A percentile compares a stretch with the other conserved stretches of the same genome.
Conservation (phyloP, 371 early-diverging fungal genomes). For the Vittaforma corneae region DNA sequence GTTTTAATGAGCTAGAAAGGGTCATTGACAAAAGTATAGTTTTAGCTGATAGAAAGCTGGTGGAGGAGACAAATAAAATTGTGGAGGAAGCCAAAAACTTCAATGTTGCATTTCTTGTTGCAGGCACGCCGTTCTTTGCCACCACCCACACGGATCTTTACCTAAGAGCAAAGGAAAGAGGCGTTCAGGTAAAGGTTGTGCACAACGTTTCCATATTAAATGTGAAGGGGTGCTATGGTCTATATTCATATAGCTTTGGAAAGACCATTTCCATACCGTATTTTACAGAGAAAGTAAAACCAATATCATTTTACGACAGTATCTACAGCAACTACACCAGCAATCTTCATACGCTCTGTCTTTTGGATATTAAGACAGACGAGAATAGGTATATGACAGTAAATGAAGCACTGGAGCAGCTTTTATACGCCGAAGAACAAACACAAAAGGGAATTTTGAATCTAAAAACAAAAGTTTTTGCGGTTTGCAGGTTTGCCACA, state of each 20-base stretch:
- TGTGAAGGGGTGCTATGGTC: slow-evolving; percentile 87
- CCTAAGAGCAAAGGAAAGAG: slow-evolving; percentile 74
- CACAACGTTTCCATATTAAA: slow-evolving; percentile 98
- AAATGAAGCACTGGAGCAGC: slow-evolving; percentile 77
- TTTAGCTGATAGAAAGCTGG: slow-evolving; percentile 82
- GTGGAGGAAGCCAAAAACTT: slow-evolving; percentile 70
- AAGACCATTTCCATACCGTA: slow-evolving; percentile 94
- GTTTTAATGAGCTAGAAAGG: slow-evolving; percentile 62
- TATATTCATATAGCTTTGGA: slow-evolving; percentile 94
- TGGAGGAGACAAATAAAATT: slow-evolving; percentile 81
- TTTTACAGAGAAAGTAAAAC: slow-evolving; percentile 84
- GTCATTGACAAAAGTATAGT: slow-evolving; percentile 72
- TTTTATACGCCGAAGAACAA: slow-evolving; percentile 53
- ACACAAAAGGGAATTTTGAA: slow-evolving; percentile 53
- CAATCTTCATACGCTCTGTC: slow-evolving; percentile 85
- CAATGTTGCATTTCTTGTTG: slow-evolving; percentile 87
- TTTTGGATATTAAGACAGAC: slow-evolving; percentile 94
- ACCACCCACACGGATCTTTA: slow-evolving; percentile 96
- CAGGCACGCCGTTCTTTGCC: slow-evolving; percentile 89
- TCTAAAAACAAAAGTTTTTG: slow-evolving; percentile 72
- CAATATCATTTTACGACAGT: slow-evolving; percentile 84
- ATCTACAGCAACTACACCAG: slow-evolving; percentile 70
- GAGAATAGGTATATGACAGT: slow-evolving; percentile 88
- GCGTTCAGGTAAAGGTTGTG: slow-evolving; percentile 71
- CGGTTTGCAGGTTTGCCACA: slow-evolving; percentile 79